Base-by-base conservation (phyloP, 2,329 filamentous ascomycete genomes). In the Cladorrhinum sp. region DNA sequence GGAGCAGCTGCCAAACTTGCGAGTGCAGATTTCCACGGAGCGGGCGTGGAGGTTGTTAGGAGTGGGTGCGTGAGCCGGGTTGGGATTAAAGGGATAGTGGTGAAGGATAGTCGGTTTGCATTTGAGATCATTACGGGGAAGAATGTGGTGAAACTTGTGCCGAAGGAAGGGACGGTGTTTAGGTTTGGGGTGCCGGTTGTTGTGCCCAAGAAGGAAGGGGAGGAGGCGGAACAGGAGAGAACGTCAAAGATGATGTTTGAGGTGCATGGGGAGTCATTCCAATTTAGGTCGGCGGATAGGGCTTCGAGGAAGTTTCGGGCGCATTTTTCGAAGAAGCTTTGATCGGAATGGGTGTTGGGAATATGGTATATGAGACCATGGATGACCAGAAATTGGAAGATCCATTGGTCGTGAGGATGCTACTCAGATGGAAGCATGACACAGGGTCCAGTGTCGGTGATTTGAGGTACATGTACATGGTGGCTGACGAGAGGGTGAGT, bases 221-320 rank as follows among this genome's bases (percentile, higher is more conserved):
- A 66, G 8, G 26, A 5, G 64, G 65, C n/a, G n/a, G n/a, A n/a
- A n/a, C n/a, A 6, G 66, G 64, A 46, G 62, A 61, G 16, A 62
- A 68, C 46, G 65, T 64, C 61, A 42, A 50, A 58, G 64, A 59
- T 97, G 69, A 82, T 87, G 0, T 95, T 97, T 69, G 94, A 98
- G 73, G 79, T 98, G 1, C 84, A 94, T 65, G 95, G 95, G 2
- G 89, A 92, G 68, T 91, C 96, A 72, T 93, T 98, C 70, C 86
- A 92, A 80, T 86, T 88, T 66, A 83, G 92, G 10, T 87, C 94
- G 2, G 86, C 89, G 16, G 94, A 98, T 72, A 81, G 95, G 21
- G 91, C 92, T 54, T 96, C 90, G 69, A 92, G 86, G 77, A 98
- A 96, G 77, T 96, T 96, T 76, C 96, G 95, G 76, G 82, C 85